Conservation (phyloP, 371 early-diverging fungal genomes). For the Dentiscutata heterogama region DNA sequence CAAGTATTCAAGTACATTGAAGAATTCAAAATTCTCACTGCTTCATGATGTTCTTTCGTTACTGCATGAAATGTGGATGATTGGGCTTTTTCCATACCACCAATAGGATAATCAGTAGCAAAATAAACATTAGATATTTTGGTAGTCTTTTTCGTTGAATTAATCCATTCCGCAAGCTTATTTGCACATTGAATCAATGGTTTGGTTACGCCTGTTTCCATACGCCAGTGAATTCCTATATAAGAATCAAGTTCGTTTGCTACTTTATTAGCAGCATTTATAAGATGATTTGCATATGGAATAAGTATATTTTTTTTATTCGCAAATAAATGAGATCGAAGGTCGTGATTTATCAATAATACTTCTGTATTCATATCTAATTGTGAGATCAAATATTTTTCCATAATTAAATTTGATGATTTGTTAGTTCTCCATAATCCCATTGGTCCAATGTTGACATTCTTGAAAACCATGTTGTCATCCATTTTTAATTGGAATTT, state of each 20-base stretch:
- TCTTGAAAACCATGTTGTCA: not conserved
- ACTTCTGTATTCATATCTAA: conserved; percentile 20
- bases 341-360: conserved; percentile 27
- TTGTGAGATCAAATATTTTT: not conserved
- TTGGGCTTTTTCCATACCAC: not conserved
- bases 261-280: conserved; percentile 14
- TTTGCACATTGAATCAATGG: conserved; percentile 29
- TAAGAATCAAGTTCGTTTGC: conserved; percentile 14
- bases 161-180: conserved; percentile 8
- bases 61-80: not conserved
- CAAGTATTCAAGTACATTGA: conserved; percentile 23
- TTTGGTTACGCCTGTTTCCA: not conserved
- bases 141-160: not conserved
- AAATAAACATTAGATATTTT: conserved; percentile 45
- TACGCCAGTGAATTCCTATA: conserved; percentile 47
- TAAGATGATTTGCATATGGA: conserved; percentile 20
- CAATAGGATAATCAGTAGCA: conserved; percentile 44
- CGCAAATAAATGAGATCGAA: not conserved
- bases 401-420: not conserved
- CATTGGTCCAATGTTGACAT: not conserved
- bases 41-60: conserved; percentile 27
- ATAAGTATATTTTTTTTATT: not conserved
- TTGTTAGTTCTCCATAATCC: not conserved
- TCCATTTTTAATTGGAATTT: not conserved
- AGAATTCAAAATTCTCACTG: conserved; percentile 24